phyloP scores from a whole-genome alignment of 139 green algal species.

The Nannochloris sp. region DNA sequence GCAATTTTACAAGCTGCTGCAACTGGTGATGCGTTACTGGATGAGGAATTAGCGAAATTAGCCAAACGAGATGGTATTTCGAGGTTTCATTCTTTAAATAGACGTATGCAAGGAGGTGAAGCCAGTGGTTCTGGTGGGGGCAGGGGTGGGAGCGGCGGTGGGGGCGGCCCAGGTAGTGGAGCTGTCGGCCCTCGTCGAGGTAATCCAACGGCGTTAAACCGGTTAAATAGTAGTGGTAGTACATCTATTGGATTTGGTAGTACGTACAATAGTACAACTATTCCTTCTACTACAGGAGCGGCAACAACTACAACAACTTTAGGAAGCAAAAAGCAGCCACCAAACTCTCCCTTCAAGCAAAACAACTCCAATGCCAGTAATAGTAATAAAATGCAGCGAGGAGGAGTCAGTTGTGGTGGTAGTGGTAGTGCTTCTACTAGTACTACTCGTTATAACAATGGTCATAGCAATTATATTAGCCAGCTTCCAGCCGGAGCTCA shows the following conservation, averaged over 20 bases:
- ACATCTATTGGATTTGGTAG: too few relatives aligned
- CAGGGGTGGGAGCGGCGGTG: background rate
- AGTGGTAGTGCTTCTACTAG: background rate
- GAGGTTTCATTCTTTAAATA: slow-evolving; percentile 52
- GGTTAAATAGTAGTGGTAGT: too few relatives aligned
- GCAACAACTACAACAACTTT: too few relatives aligned
- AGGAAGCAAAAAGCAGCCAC: too few relatives aligned
- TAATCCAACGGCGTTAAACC: too few relatives aligned
- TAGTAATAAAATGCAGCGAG: background rate
- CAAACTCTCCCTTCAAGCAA: background rate
- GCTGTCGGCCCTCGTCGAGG: too few relatives aligned
- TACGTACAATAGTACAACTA: too few relatives aligned
- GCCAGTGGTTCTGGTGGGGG: background rate
- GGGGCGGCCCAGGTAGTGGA: too few relatives aligned
- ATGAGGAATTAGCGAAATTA: slow-evolving; percentile 45
- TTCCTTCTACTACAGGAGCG: too few relatives aligned
- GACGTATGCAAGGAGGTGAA: slow-evolving; percentile 25
- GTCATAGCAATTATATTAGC: too few relatives aligned
- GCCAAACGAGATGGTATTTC: slow-evolving; percentile 38
- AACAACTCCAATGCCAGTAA: background rate
- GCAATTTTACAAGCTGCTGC: slow-evolving; percentile 54
- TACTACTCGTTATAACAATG: too few relatives aligned
- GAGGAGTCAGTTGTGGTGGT: background rate
- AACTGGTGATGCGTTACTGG: slow-evolving; percentile 46
- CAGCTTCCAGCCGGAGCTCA: background rate